Percentiles rank a stretch among this genome's conserved stretches.
phyloP scores from a whole-genome alignment of 495 filamentous ascomycete genomes.

The Xylaria grammica region DNA sequence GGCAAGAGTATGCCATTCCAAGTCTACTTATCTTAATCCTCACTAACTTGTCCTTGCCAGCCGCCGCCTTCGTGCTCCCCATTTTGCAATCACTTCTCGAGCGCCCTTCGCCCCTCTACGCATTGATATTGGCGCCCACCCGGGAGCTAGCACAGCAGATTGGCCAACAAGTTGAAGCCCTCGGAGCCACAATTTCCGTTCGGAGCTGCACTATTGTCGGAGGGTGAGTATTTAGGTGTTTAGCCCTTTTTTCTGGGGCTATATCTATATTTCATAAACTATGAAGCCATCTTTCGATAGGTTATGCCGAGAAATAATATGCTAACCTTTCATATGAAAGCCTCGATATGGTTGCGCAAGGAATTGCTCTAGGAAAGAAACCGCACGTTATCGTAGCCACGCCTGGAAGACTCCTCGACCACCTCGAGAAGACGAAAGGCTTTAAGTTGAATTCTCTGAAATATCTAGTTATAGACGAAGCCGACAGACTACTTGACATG shows the following conservation, averaged over 20 bases:
- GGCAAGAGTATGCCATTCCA: conserved; percentile 68
- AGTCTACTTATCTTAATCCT: conserved; percentile 26
- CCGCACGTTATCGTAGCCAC: conserved; percentile 90
- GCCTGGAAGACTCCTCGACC: conserved; percentile 87
- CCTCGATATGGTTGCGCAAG: conserved; percentile 91
- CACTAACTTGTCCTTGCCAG: conserved; percentile 13
- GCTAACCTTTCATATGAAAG: conserved; percentile 15
- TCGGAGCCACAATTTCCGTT: conserved; percentile 83
- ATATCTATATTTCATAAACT: background rate
- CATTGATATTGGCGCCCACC: conserved; percentile 86
- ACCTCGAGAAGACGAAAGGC: conserved; percentile 95
- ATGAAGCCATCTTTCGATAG: background rate
- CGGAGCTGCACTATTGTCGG: conserved; percentile 81
- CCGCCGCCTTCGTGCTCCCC: conserved; percentile 85
- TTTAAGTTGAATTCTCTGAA: conserved; percentile 80
- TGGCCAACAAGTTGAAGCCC: conserved; percentile 77
- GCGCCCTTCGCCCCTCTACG: conserved; percentile 76
- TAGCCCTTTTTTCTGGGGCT: background rate
- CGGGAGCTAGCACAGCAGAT: conserved; percentile 93
- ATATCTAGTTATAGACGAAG: conserved; percentile 94
- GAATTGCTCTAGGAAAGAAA: conserved; percentile 87
- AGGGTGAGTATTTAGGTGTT: conserved; percentile 46
- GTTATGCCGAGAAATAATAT: background rate
- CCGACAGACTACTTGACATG: conserved; percentile 88
- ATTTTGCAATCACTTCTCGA: conserved; percentile 88